phyloP scores from a whole-genome alignment of 805 yeast species.

The Candida maris region DNA sequence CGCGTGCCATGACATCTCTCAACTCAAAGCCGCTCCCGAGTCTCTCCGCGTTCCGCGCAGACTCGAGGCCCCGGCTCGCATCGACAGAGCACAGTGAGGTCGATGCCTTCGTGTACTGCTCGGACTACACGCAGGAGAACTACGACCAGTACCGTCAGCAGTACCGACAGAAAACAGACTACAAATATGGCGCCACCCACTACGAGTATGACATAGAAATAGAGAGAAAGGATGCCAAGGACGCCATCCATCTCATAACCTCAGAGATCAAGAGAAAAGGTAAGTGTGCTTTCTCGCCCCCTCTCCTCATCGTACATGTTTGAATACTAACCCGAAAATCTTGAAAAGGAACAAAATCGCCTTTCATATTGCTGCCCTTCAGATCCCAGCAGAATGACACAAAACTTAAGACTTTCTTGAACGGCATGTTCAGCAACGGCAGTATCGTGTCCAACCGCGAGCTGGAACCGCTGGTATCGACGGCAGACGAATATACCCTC shows the following conservation, averaged over 20 bases:
- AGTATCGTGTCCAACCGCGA: slow-evolving; percentile 40
- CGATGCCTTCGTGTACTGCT: slow-evolving; percentile 31
- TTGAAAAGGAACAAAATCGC: slow-evolving; percentile 57
- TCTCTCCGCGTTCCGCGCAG: slow-evolving; percentile 20
- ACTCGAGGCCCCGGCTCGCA: slow-evolving; percentile 2
- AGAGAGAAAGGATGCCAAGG: slow-evolving; percentile 62
- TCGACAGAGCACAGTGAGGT: slow-evolving; percentile 11
- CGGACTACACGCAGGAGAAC: slow-evolving; percentile 23
- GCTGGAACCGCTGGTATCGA: slow-evolving; percentile 41
- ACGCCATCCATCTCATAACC: slow-evolving; percentile 66
- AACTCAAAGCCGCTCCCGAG: slow-evolving; percentile 22
- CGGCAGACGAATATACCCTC: slow-evolving; percentile 65
- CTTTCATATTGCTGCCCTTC: slow-evolving; percentile 73
- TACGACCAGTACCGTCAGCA: slow-evolving; percentile 26
- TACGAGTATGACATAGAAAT: slow-evolving; percentile 39
- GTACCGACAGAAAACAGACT: slow-evolving; percentile 28
- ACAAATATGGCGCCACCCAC: slow-evolving; percentile 19
- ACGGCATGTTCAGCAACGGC: slow-evolving; percentile 53
- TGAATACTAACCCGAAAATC: neutral
- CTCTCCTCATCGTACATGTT: neutral
- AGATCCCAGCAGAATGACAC: slow-evolving; percentile 64
- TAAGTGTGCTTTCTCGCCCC: slow-evolving; percentile 2
- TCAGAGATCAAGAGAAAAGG: slow-evolving; percentile 69
- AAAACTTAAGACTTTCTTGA: slow-evolving; percentile 54
- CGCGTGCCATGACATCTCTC: slow-evolving; percentile 12